Base-by-base conservation (phyloP, 2,329 filamentous ascomycete species). In the Macroventuria anomochaeta region DNA sequence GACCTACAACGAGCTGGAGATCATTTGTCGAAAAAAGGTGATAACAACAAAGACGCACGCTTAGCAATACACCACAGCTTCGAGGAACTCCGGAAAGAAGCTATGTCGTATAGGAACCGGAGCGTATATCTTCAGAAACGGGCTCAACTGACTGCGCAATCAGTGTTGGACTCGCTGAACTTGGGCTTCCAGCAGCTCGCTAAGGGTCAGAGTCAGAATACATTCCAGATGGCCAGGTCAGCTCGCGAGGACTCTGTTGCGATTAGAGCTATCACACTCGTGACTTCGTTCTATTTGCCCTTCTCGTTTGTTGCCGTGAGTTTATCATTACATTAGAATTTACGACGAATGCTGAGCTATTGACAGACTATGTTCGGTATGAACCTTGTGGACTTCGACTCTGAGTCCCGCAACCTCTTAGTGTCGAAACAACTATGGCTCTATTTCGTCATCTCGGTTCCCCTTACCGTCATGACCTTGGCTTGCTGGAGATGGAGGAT, bases 291-390 rank as follows among this genome's bases (percentile, higher is more conserved):
- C 17, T 53, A 53, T 26, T 23, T 53, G 2, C 50, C 50, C n/a
- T 53, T 53, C 32, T 53, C 43, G 2, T 53, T 53, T 17, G 43
- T 53, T 28, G 50, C 50, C 2, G 50, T 53, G 39, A 42, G 50
- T n/a, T n/a, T n/a, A n/a, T n/a, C n/a, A n/a, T n/a, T n/a, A n/a
- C n/a, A n/a, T n/a, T n/a, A n/a, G n/a, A n/a, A n/a, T n/a, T n/a
- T n/a, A n/a, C n/a, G n/a, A n/a, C n/a, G n/a, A n/a, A n/a, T n/a
- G n/a, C n/a, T n/a, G n/a, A n/a, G n/a, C n/a, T n/a, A n/a, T n/a
- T n/a, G n/a, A n/a, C 23, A 53, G 50, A 47, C 50, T 2, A 43
- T 48, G 36, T 37, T 53, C 20, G 50, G 50, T 12, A 53, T 53
- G 43, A 53, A 53, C 32, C 38, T 53, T 5, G 29, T 53, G 3